These are phyloP conservation scores for Fusarium praegraminearum DNA, from an alignment of 2,329 filamentous ascomycete genomes.

Conservation along the genomic window DNA sequence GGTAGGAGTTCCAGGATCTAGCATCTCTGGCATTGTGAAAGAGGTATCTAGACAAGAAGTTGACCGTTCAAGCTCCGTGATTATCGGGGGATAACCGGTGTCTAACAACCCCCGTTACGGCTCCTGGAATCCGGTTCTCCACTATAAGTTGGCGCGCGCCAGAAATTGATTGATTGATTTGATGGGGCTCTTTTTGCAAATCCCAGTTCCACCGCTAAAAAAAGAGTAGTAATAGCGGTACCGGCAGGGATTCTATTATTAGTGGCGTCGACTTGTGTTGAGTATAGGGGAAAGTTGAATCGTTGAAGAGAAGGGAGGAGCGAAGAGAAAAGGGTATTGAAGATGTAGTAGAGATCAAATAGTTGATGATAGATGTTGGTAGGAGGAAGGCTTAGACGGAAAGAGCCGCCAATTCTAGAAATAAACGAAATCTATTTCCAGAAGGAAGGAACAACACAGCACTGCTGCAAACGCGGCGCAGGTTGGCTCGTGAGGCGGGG, in stretches of 20 bases:
- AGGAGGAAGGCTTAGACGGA: not conserved
- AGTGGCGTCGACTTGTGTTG: slow-evolving; percentile 6
- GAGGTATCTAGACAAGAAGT: not conserved
- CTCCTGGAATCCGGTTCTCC: slow-evolving; percentile 45
- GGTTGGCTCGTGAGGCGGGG: slow-evolving; percentile 39
- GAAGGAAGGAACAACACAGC: not conserved
- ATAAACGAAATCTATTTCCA: not conserved
- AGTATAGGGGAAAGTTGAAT: slow-evolving; percentile 20
- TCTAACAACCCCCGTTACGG: slow-evolving; percentile 43
- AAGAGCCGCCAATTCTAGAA: slow-evolving; percentile 13
- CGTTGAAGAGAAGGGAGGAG: not conserved
- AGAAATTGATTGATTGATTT: slow-evolving; percentile 26
- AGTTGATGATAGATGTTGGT: not conserved
- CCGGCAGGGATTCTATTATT: slow-evolving; percentile 27
- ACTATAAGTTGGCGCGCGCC: slow-evolving; percentile 41
- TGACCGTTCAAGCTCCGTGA: slow-evolving; percentile 44
- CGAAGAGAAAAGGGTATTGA: not conserved
- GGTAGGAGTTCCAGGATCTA: slow-evolving; percentile 45
- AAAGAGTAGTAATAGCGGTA: not conserved
- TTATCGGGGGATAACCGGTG: slow-evolving; percentile 40
- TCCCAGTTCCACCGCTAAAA: slow-evolving; percentile 14
- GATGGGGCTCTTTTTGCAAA: slow-evolving; percentile 2
- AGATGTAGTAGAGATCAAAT: not conserved
- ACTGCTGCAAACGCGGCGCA: slow-evolving; percentile 18
- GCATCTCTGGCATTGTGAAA: slow-evolving; percentile 47